Evolutionary conservation across 2,329 filamentous ascomycete species (phyloP).

Genomic region (Cordyceps farinosa): DNA sequence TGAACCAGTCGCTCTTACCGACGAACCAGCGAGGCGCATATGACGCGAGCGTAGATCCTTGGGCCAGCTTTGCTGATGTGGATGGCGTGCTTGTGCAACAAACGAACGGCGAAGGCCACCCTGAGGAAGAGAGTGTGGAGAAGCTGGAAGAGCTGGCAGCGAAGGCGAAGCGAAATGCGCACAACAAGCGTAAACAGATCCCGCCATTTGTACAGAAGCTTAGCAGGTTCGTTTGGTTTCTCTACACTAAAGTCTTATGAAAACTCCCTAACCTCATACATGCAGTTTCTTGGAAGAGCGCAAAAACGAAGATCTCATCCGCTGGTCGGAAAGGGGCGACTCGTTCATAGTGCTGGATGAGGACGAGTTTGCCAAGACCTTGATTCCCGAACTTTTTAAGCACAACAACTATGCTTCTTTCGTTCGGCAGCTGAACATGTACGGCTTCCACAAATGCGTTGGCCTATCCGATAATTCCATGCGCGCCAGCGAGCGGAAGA

Average conservation of each 20-base stretch:
- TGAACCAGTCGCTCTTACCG: slow-evolving; percentile 49
- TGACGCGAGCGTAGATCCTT: slow-evolving; percentile 38
- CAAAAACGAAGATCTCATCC: slow-evolving; percentile 90
- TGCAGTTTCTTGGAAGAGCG: slow-evolving; percentile 85
- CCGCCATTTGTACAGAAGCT: slow-evolving; percentile 97
- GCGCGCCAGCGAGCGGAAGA: slow-evolving; percentile 93
- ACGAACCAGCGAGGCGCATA: slow-evolving; percentile 38
- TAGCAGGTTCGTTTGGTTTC: slow-evolving; percentile 69
- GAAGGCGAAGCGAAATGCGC: slow-evolving; percentile 80
- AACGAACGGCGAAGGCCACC: slow-evolving; percentile 30
- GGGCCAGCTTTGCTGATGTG: slow-evolving; percentile 40
- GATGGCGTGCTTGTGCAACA: slow-evolving; percentile 37
- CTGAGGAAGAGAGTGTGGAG: slow-evolving; percentile 68
- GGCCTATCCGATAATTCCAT: slow-evolving; percentile 95
- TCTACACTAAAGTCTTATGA: slow-evolving; percentile 2
- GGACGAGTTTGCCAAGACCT: slow-evolving; percentile 95
- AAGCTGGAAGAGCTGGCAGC: slow-evolving; percentile 75
- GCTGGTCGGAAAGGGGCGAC: slow-evolving; percentile 94
- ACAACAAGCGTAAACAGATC: slow-evolving; percentile 89
- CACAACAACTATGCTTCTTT: slow-evolving; percentile 98
- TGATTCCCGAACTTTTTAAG: slow-evolving; percentile 97
- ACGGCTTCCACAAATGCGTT: slow-evolving; percentile 95
- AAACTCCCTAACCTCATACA: slow-evolving; percentile 23
- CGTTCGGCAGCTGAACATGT: slow-evolving; percentile 93
- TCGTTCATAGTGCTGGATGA: slow-evolving; percentile 97